Conservation (phyloP, 768 basidiomycete species). For the Tylopilus intermedius region DNA sequence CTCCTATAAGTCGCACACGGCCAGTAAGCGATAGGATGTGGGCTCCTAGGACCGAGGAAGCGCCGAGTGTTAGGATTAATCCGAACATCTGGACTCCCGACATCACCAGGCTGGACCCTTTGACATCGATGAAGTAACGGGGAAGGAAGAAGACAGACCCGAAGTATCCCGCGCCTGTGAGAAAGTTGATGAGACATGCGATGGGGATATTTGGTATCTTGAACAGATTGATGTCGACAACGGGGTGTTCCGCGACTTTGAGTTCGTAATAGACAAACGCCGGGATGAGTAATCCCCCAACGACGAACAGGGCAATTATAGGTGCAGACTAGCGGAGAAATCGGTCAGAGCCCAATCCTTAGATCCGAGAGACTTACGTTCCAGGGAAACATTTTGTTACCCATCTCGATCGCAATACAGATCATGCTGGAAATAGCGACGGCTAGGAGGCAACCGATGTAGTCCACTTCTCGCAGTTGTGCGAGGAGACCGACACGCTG, state of each 20-base stretch:
- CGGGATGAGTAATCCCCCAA: conserved; percentile 30
- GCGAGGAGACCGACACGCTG: conserved; percentile 31
- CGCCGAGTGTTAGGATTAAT: conserved; percentile 30
- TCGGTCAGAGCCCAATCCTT: conserved; percentile 1
- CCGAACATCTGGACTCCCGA: conserved; percentile 36
- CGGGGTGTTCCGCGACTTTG: conserved; percentile 28
- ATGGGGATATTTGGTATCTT: conserved; percentile 33
- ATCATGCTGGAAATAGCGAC: conserved; percentile 33
- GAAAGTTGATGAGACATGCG: conserved; percentile 34
- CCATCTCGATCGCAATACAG: conserved; percentile 36
- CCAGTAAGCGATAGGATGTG: conserved; percentile 31
- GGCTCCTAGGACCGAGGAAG: conserved; percentile 33
- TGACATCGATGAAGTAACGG: conserved; percentile 37
- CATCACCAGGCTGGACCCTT: conserved; percentile 28
- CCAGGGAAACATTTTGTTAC: conserved; percentile 35
- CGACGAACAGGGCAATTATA: conserved; percentile 27
- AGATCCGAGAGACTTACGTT: conserved; percentile 20
- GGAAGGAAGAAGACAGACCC: conserved; percentile 35
- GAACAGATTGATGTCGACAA: conserved; percentile 33
- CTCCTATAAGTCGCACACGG: conserved; percentile 29
- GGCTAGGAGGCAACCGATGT: conserved; percentile 27
- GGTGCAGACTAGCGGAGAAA: conserved; percentile 22
- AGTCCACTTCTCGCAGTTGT: conserved; percentile 32
- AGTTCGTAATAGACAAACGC: conserved; percentile 34
- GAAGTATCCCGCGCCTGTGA: conserved; percentile 36